Evolutionary conservation across 306 rosid genomes (phyloP), one percentile per base, ranked within the genome.

Genomic region (Oxytropis ochrocephala): DNA sequence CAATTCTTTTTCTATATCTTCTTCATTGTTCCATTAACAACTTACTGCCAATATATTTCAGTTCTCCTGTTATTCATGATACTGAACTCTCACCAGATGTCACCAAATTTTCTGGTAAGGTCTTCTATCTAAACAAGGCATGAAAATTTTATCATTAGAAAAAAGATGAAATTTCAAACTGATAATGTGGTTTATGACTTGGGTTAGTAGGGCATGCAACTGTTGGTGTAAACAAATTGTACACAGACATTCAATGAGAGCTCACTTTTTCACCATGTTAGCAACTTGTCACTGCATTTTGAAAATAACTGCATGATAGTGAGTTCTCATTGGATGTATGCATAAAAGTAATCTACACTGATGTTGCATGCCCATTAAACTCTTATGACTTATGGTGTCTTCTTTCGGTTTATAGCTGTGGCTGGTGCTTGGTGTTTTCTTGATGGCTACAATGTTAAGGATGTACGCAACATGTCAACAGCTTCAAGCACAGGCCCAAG

Each of bases 391-490:
- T 7, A 42, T 12, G 52, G 24, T 8, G 42, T 21, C 30, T 19
- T 41, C 32, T 47, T 49, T 69, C 8, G 69, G 53, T 72, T 47
- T 81, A 67, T 61, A 90, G 97, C 96, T 94, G 7, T 94, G 97
- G 99, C 82, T 91, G 41, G 97, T 94, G 70, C 96, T 94, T 29
- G 99, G 97, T 60, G 99, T 94, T 78, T 94, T 94, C 83, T 65
- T 94, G 83, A 89, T 89, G 97, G 97, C 99, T 46, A 94, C 99
- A 66, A 87, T 91, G 32, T 80, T 91, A 71, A 82, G 99, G 85
- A 91, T 94, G 99, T 94, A 94, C 11, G 99, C 99, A 44, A 90
- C 98, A 50, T 94, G 97, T 80, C 98, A 94, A 65, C 97, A 90
- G 72, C 98, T 94, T 64, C 98, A 93, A 80, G 92, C 96, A 10